phyloP scores from a whole-genome alignment of 257 asterid genomes.

The Solanum tacnaense region DNA sequence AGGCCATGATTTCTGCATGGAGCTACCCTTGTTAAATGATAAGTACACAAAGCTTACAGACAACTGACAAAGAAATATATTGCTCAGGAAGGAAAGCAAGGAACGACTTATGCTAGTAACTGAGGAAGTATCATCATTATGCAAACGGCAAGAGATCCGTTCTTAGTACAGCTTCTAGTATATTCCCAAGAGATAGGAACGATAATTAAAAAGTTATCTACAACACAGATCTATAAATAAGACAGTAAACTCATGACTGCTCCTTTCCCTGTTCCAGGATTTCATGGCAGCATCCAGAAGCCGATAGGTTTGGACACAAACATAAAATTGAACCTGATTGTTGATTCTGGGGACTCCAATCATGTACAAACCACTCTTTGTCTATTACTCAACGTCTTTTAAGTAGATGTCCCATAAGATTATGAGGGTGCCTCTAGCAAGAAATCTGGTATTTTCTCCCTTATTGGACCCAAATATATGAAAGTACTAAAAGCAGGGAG shows the following conservation, averaged over 20 bases:
- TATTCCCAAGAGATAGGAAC: background rate
- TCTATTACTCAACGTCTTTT: background rate
- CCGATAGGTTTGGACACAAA: background rate
- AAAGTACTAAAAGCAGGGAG: background rate
- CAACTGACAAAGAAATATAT: background rate
- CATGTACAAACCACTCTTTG: background rate
- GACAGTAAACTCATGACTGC: background rate
- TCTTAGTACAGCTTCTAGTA: background rate
- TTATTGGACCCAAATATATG: background rate
- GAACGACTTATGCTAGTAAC: background rate
- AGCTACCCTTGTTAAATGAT: background rate
- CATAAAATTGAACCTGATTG: background rate
- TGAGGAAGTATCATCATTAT: background rate
- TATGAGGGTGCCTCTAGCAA: background rate
- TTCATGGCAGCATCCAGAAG: background rate
- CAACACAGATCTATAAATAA: background rate
- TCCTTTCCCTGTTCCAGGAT: background rate
- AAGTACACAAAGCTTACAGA: background rate
- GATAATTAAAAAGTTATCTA: background rate
- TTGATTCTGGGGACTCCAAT: background rate
- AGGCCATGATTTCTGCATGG: slow-evolving; percentile 18
- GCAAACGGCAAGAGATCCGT: background rate
- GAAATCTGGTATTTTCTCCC: background rate
- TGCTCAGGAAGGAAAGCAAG: background rate
- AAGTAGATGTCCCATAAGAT: background rate